Base-by-base conservation (phyloP, 129 eudicot genomes). In the Artemisia annua region DNA sequence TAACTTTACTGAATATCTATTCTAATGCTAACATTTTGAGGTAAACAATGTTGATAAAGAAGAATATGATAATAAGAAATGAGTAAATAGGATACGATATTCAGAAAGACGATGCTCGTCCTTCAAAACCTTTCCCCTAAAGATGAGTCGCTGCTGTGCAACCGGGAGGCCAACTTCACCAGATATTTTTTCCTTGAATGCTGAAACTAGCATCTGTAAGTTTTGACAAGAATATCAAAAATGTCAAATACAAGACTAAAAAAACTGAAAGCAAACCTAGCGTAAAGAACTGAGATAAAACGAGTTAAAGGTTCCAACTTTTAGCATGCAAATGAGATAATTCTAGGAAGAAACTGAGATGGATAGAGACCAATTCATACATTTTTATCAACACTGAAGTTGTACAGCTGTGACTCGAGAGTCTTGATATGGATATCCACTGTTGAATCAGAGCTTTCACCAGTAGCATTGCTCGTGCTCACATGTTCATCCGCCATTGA, bases 341-440 rank as follows among this genome's bases (percentile, higher is more conserved):
- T 14, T 24, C 46, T 39, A 39, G 11, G 46, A 22, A 55, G 63
- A 6, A 6, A 13, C 30, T 3, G 54, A 17, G 15, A 73, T n/a
- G n/a, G 35, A 48, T n/a, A 35, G 64, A 28, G 13, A 20, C 55
- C 6, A 64, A 58, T 22, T 44, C 46, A 63, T 85, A 94, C 99
- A 83, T 82, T 88, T 75, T 86, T 90, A 53, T 90, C 91, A 60
- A 86, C 93, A 44, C 64, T 74, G 69, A 90, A 88, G 78, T 61
- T 76, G 78, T 79, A 84, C 22, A 83, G 81, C 78, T 83, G 96
- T 16, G 99, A 90, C 78, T 94, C 96, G 14, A 94, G 85, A 53
- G 99, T 94, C 91, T 90, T 94, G 85, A 94, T 80, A 80, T 88
- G 90, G 75, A 94, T 91, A 81, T 90, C 94, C 81, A 90, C 82